Base-by-base conservation (phyloP, 352 stramenopile genomes). In the Phytophthora nicotianae region DNA sequence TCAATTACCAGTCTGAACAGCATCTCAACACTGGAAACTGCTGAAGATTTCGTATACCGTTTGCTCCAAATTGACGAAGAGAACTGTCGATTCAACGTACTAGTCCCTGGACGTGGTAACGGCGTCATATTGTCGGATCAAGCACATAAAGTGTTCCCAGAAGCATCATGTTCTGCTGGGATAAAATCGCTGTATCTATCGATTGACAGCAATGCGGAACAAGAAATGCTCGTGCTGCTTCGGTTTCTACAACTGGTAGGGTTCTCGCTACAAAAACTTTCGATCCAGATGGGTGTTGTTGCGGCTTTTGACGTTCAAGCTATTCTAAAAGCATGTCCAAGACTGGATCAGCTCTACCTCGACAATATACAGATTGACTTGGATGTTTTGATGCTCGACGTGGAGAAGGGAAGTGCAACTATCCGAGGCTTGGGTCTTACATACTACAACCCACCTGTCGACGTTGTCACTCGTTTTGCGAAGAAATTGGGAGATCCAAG, bases 41-140 rank as follows among this genome's bases (percentile, higher is more conserved):
- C 68, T 16, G 58, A 72, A 0, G 41, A 65, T 10, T 64, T 58
- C 24, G 40, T 40, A 4, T 65, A 68, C 33, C 58, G 62, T 23
- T 5, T 78, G 11, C 32, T 78, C 2, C 54, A 76, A 23, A 47
- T 72, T 23, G 62, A 70, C 7, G 43, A 32, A 14, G 24, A 64
- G 9, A 65, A 53, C 41, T 57, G 72, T 3, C 69, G 45, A 57
- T 55, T 77, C 4, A 67, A 79, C 17, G 54, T 77, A 8, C 35
- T 79, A 6, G 50, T 82, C 6, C 74, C 74, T 17, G 70, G 74
- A 14, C 63, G 53, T 37, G 70, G 57, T 1, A 70, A 65, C 26
- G 70, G 70, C 4, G 49, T 68, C 24, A 52, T 79, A 41, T 49
- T 41, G 2, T 51, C 54, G 16, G 27, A 56, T 16, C 10, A 48